Base-by-base conservation (phyloP, 176 grass and related monocot genomes). In the Zoysia pacifica region DNA sequence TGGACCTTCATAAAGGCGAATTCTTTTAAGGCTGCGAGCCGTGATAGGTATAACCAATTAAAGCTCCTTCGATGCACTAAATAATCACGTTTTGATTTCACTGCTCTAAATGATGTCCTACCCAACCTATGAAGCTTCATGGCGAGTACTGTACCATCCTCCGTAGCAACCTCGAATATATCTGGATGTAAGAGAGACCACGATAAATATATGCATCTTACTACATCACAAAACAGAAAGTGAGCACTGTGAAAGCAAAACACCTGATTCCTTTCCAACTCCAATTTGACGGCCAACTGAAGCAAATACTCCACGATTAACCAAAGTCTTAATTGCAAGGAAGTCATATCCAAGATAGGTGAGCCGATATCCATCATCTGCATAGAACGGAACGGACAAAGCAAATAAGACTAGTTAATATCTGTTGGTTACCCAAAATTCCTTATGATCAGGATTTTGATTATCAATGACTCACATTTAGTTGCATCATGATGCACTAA, bases 271-370 rank as follows among this genome's bases (percentile, higher is more conserved):
- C 69, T 98, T 98, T 48, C 92, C 96, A 68, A 94, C 96, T 78
- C 92, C 92, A 0, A 98, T 98, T 74, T 98, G 96, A 60, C 90
- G 92, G 51, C 96, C 96, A 64, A 98, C 90, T 11, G 88, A 89
- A 59, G 71, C 54, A 89, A 98, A 87, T 35, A 94, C 88, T 52
- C 90, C 92, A 19, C 96, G 90, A 83, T 94, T 98, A 61, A 98
- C 92, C 74, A 94, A 80, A 9, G 90, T 89, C 81, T 98, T 94
- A 43, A 98, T 98, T 41, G 96, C 96, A 5, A 98, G 96, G 82
- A 98, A 94, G 76, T 98, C 96, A 46, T 98, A 94, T n/a, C 88
- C 92, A 81, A 98, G 96, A 84, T 98, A 94, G 35, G 96, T 98
- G 61, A 94, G 90, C 48, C 96, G 86, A 75, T 91, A 94, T 13